Base-by-base conservation (phyloP, 108 stramenopile genomes). In the Skeletonema menzelii region DNA sequence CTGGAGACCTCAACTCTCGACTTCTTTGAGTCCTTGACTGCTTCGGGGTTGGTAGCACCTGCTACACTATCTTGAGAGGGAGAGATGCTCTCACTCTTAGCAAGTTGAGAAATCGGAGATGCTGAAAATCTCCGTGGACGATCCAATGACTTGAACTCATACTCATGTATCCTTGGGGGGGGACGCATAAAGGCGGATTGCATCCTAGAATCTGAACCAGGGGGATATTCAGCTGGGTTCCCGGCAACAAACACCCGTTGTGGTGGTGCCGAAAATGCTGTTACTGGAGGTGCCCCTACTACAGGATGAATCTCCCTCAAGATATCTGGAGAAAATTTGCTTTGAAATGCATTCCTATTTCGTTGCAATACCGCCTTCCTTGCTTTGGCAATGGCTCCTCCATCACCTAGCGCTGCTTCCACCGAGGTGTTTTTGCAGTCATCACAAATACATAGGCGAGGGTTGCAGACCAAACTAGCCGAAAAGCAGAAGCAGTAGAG, bases 401-500 rank as follows among this genome's bases (percentile, higher is more conserved):
- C 17, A 5, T 77, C 64, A 12, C 73, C 73, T 49, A 63, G 56
- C 8, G 19, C 11, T 40, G 35, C 75, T 49, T 91, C 86, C n/a
- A 27, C 58, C 8, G 68, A n/a, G 20, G 79, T 85, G 65, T 96
- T 96, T 31, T 80, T 68, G 59, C 95, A 96, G 4, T 69, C 44
- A 8, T 85, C 79, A 65, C 95, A 96, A 35, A 77, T 69, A 65
- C 95, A 96, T n/a, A 32, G 27, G 2, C 73, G 68, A 15, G 82
- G 60, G n/a, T 81, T 74, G 68, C 93, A 94, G 1, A 89, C 75
- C 14, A 81, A 56, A 55, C 77, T 81, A n/a, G 83, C 56, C 20
- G 90, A 82, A 77, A 96, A 96, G 74, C 95, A 96, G 46, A 91
- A 89, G 73, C 95, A 96, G 75, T 95, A 95, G 40, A 93, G 82